Conservation (phyloP, 441 rosid genomes). For the Erodium chrysanthum region DNA sequence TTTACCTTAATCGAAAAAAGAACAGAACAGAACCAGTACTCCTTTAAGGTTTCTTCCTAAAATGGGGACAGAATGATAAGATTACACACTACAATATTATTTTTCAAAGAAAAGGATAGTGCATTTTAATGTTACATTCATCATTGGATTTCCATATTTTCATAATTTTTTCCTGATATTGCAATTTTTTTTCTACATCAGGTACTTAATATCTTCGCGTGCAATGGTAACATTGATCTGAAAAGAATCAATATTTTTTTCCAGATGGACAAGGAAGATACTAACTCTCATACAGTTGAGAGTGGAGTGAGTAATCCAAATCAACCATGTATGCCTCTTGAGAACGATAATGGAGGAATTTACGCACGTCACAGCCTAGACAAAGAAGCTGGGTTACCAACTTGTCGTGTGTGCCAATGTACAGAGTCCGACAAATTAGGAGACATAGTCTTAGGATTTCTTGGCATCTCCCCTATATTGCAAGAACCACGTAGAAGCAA, state of each 20-base stretch:
- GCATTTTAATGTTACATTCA: background rate
- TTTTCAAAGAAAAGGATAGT: background rate
- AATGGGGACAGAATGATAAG: background rate
- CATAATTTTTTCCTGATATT: background rate
- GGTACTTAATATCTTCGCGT: conserved; percentile 7
- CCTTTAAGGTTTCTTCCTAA: background rate
- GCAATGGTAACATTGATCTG: conserved; percentile 14
- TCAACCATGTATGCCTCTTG: conserved; percentile 32
- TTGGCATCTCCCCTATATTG: conserved; percentile 53
- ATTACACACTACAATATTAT: background rate
- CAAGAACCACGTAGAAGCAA: conserved; percentile 30
- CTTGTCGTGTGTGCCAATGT: conserved; percentile 94
- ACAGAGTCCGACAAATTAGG: conserved; percentile 79
- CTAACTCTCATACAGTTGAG: conserved; percentile 27
- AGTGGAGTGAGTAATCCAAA: conserved; percentile 35
- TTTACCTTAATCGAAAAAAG: background rate
- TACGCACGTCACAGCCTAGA: conserved; percentile 50
- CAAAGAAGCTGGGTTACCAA: conserved; percentile 53
- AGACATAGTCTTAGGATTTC: conserved; percentile 64
- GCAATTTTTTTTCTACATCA: background rate
- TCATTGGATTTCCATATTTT: background rate
- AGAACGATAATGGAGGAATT: conserved; percentile 32
- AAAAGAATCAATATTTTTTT: background rate
- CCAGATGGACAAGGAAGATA: conserved; percentile 55
- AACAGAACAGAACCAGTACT: background rate